Conservation (phyloP, 2,329 filamentous ascomycete genomes). For the Ceratocystis lukuohia region DNA sequence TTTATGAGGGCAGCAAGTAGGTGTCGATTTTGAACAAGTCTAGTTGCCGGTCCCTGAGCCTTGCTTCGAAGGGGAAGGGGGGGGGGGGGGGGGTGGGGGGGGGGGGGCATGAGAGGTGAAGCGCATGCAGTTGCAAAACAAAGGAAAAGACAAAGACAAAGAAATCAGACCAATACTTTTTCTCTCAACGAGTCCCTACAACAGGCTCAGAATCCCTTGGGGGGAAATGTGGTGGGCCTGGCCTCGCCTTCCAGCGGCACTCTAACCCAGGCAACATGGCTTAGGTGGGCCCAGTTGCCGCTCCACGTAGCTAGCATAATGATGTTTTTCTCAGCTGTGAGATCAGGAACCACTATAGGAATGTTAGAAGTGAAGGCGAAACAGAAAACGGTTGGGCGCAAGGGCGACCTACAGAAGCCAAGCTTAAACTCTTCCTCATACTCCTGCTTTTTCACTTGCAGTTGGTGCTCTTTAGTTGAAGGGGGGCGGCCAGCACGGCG, state of each 20-base stretch:
- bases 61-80: background rate
- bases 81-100: no score
- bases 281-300: slow-evolving; percentile 69
- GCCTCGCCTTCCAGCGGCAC: slow-evolving; percentile 51
- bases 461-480: slow-evolving; percentile 59
- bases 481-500: slow-evolving; percentile 69
- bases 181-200: background rate
- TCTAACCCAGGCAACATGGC: slow-evolving; percentile 63
- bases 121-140: background rate
- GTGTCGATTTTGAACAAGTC: background rate
- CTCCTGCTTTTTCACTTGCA: slow-evolving; percentile 55
- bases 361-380: background rate
- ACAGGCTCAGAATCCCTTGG: slow-evolving; percentile 26
- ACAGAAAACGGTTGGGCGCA: background rate
- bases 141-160: background rate
- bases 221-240: slow-evolving; percentile 65
- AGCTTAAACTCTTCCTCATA: slow-evolving; percentile 70
- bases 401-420: slow-evolving; percentile 55
- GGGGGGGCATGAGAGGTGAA: background rate
- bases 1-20: background rate
- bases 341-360: slow-evolving; percentile 57
- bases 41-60: background rate
- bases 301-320: slow-evolving; percentile 60
- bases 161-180: background rate
- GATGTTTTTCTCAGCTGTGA: slow-evolving; percentile 53